Conservation (phyloP, 495 filamentous ascomycete genomes). For the Penicillium canescens region DNA sequence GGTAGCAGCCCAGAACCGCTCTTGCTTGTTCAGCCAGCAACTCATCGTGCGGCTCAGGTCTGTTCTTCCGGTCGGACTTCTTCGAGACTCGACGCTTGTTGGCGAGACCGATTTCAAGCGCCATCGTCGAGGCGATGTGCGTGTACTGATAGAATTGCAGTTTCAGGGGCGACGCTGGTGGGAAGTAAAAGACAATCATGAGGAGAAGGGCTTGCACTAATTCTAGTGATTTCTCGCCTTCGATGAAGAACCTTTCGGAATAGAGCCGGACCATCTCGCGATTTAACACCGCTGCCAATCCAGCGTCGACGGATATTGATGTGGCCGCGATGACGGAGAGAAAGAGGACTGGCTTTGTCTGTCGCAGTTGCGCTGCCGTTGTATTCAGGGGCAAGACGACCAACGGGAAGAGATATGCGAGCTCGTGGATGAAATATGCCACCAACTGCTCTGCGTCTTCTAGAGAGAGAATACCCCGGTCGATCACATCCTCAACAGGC, state of each 20-base stretch:
- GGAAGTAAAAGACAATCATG: constrained; percentile 51
- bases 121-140: constrained; percentile 56
- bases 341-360: constrained; percentile 49
- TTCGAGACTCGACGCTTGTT: constrained; percentile 30
- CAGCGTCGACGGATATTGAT: constrained; percentile 39
- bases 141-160: constrained; percentile 56
- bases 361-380: constrained; percentile 42
- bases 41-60: constrained; percentile 28
- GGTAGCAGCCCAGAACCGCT: constrained; percentile 48
- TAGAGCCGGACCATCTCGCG: constrained; percentile 48
- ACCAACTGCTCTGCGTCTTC: constrained; percentile 45
- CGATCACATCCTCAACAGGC: constrained; percentile 40
- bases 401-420: constrained; percentile 43
- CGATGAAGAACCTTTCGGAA: constrained; percentile 47
- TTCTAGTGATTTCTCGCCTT: constrained; percentile 54
- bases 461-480: constrained; percentile 47
- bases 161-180: constrained; percentile 45
- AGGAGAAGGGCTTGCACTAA: constrained; percentile 51
- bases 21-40: constrained; percentile 43
- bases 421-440: constrained; percentile 42
- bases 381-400: constrained; percentile 38
- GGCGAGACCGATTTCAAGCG: constrained; percentile 52
- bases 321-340: constrained; percentile 51
- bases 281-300: constrained; percentile 45
- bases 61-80: constrained; percentile 20